These are phyloP conservation scores for Globisporangium parvum DNA, from an alignment of 352 stramenopile species.

Conservation along the genomic window DNA sequence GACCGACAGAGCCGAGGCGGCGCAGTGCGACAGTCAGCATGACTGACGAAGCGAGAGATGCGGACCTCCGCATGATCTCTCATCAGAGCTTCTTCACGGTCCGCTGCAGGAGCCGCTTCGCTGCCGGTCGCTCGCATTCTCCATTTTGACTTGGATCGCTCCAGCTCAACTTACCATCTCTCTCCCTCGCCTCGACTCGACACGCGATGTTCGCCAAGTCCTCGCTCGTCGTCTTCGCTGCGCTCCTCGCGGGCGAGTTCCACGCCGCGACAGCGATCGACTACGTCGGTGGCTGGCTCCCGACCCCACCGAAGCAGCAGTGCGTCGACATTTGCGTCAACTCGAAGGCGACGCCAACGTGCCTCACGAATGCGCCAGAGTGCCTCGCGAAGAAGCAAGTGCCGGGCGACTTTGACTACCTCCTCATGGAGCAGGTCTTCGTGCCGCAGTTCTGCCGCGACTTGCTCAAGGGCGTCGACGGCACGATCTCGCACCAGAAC, in stretches of 20 bases:
- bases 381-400: constrained; percentile 62
- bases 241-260: constrained; percentile 12
- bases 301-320: constrained; percentile 34
- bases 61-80: neutral
- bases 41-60: no score
- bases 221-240: constrained; percentile 10
- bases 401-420: constrained; percentile 71
- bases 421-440: constrained; percentile 75
- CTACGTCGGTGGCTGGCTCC: constrained; percentile 58
- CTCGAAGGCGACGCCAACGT: constrained; percentile 53
- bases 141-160: constrained; percentile 11
- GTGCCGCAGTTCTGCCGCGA: constrained; percentile 81
- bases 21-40: no score
- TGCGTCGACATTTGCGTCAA: constrained; percentile 74
- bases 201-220: constrained; percentile 14
- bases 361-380: constrained; percentile 39
- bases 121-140: neutral
- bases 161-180: constrained; percentile 5
- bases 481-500: constrained; percentile 76
- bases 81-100: neutral
- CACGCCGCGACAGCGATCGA: constrained; percentile 27
- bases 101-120: no score
- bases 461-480: constrained; percentile 61
- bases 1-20: no score
- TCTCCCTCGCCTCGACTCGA: neutral